Conservation (phyloP, 768 basidiomycete genomes). For the Suillus discolor region DNA sequence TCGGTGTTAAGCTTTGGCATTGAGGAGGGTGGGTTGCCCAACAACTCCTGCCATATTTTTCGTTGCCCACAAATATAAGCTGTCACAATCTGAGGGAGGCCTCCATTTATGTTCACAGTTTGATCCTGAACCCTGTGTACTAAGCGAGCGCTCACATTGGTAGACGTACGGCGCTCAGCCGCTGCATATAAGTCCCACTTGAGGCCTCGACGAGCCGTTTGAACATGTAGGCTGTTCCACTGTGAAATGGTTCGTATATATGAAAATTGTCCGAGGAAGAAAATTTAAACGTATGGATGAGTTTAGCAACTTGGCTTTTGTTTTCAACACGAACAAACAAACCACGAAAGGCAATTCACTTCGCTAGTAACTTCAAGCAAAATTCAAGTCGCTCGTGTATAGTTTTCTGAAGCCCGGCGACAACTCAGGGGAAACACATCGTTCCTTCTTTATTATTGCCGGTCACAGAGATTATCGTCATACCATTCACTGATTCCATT, state of each 20-base stretch:
- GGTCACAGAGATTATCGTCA: background rate
- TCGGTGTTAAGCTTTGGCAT: background rate
- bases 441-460: background rate
- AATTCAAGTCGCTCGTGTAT: background rate
- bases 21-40: background rate
- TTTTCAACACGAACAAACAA: background rate
- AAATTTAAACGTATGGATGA: background rate
- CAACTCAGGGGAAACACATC: background rate
- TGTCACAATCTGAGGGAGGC: background rate
- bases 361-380: background rate
- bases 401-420: background rate
- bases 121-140: background rate
- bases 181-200: too few relatives aligned
- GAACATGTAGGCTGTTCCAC: background rate
- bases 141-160: too few relatives aligned
- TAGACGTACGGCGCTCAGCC: too few relatives aligned
- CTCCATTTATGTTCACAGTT: background rate
- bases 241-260: background rate
- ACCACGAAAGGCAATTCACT: background rate
- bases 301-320: background rate
- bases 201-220: background rate
- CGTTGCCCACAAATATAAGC: background rate
- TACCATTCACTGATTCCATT: background rate
- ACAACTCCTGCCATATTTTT: conserved; percentile 5
- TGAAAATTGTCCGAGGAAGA: background rate